These are phyloP conservation scores for Trichoderma asperellum DNA, from an alignment of 2,329 filamentous ascomycete species.

Conservation along the genomic window DNA sequence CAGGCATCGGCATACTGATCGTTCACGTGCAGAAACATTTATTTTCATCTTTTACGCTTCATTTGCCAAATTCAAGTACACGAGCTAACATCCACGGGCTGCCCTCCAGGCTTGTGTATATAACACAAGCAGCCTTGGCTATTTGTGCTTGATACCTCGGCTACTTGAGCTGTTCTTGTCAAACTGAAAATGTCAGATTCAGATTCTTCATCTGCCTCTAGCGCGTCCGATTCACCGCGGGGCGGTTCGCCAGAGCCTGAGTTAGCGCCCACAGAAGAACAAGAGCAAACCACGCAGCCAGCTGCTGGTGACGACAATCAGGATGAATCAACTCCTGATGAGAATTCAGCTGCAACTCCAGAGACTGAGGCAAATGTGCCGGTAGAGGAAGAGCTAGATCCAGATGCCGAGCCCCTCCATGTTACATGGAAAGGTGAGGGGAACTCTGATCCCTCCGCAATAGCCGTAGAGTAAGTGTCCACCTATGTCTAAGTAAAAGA, in stretches of 20 bases:
- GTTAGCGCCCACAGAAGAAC: not conserved
- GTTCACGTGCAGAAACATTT: not conserved
- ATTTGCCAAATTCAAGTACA: not conserved
- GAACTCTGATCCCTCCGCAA: not conserved
- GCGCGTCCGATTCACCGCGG: conserved; percentile 10
- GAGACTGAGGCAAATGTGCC: not conserved
- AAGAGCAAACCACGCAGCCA: not conserved
- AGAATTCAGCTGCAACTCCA: not conserved
- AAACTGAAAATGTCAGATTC: conserved; percentile 24
- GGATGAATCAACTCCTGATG: not conserved
- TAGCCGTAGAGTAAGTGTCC: conserved; percentile 24
- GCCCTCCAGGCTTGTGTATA: not conserved
- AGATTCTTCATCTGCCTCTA: conserved; percentile 25
- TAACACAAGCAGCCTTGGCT: not conserved
- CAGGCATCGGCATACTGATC: not conserved
- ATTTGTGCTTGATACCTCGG: not conserved
- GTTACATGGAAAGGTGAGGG: conserved; percentile 8
- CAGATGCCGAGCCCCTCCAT: conserved; percentile 27
- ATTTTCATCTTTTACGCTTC: not conserved
- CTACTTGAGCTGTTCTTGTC: not conserved
- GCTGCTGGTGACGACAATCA: not conserved
- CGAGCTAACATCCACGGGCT: not conserved
- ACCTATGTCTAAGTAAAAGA: not conserved
- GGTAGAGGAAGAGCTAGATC: conserved; percentile 10
- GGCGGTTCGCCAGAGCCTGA: conserved; percentile 19